These are phyloP conservation scores for Ogataea kodamae DNA, from an alignment of 805 yeast genomes.

Conservation along the genomic window DNA sequence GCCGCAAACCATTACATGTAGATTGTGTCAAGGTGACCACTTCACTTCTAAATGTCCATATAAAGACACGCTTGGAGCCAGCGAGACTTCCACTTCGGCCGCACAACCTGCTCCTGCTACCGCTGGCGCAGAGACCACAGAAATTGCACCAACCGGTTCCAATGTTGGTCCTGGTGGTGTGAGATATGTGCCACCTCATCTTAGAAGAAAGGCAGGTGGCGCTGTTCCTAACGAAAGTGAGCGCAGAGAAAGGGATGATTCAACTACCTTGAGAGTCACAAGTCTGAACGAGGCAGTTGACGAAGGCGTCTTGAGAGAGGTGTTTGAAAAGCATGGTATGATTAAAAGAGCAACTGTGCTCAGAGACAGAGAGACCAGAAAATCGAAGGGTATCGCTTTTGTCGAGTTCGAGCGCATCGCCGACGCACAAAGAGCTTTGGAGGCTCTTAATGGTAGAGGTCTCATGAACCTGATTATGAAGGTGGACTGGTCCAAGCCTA, in stretches of 20 bases:
- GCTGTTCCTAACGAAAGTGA: conserved; percentile 34
- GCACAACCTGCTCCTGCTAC: conserved; percentile 19
- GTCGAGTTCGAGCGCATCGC: conserved; percentile 70
- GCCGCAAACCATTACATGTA: conserved; percentile 62
- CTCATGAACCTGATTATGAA: conserved; percentile 81
- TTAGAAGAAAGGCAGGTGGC: conserved; percentile 42
- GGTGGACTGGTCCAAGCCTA: conserved; percentile 57
- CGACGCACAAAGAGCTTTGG: conserved; percentile 75
- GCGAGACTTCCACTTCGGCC: conserved; percentile 18
- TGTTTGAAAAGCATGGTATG: conserved; percentile 64
- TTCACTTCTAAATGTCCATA: conserved; percentile 94
- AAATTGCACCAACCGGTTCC: conserved; percentile 9
- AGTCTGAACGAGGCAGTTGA: conserved; percentile 83
- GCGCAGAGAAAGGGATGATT: conserved; percentile 66
- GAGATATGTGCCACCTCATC: conserved; percentile 59
- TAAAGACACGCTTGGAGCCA: conserved; percentile 76
- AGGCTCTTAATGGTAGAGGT: conserved; percentile 82
- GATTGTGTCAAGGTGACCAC: conserved; percentile 92
- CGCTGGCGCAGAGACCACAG: conserved; percentile 11
- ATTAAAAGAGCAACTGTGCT: conserved; percentile 77
- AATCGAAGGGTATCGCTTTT: conserved; percentile 93
- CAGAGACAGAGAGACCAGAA: conserved; percentile 89
- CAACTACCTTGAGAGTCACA: conserved; percentile 83
- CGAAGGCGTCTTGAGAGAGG: conserved; percentile 76
- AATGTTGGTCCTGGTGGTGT: conserved; percentile 30